These are phyloP conservation scores for Parastagonospora nodorum DNA, from an alignment of 2,329 filamentous ascomycete genomes.

Conservation along the genomic window DNA sequence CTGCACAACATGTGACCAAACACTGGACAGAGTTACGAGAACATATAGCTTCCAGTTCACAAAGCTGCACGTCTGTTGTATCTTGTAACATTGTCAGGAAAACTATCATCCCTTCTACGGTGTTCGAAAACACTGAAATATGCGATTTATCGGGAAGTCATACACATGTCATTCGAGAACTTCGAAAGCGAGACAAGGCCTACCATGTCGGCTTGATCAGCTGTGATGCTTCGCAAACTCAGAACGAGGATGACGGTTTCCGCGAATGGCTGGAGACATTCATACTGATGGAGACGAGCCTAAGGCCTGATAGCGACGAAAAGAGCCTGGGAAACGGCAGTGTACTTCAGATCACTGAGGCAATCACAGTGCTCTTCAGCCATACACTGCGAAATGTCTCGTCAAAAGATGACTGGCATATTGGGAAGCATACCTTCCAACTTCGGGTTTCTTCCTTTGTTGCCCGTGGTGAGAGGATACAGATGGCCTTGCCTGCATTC, in stretches of 20 bases:
- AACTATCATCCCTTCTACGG: background rate
- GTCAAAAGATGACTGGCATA: slow-evolving; percentile 18
- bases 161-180: background rate
- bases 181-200: background rate
- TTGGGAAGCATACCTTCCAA: slow-evolving; percentile 10
- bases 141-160: background rate
- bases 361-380: slow-evolving; percentile 5
- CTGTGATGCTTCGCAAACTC: background rate
- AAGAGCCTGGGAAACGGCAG: background rate
- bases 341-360: background rate
- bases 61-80: background rate
- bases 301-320: background rate
- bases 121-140: background rate
- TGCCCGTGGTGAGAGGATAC: slow-evolving; percentile 9
- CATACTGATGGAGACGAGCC: slow-evolving; percentile 4
- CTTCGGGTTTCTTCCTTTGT: slow-evolving; percentile 14
- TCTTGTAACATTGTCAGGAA: background rate
- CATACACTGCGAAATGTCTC: slow-evolving; percentile 12
- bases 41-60: background rate
- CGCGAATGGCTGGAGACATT: slow-evolving; percentile 5
- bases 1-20: background rate
- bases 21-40: slow-evolving; percentile 11
- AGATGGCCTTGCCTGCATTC: slow-evolving; percentile 56
- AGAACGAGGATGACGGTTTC: background rate
- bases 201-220: background rate